These are phyloP conservation scores for Fraxinus velutina DNA, from an alignment of 305 asterid species.

Conservation along the genomic window DNA sequence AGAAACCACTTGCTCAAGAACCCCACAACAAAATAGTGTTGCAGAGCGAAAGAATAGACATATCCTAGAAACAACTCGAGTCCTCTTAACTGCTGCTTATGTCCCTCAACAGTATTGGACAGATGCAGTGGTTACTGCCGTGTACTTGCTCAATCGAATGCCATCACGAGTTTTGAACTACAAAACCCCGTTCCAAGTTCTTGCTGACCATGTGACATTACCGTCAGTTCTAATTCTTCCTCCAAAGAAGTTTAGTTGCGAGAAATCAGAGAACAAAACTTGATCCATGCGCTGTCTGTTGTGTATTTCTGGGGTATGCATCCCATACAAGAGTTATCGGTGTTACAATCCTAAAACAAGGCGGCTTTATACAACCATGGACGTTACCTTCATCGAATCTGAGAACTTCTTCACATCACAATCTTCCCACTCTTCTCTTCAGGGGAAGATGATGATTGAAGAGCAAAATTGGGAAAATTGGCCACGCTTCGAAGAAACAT, in stretches of 20 bases:
- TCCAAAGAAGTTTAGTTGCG: neutral
- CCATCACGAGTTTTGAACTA: neutral
- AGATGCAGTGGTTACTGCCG: neutral
- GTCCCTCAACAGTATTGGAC: neutral
- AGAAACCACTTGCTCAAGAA: neutral
- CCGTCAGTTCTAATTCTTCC: neutral
- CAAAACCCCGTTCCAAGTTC: slow-evolving; percentile 1
- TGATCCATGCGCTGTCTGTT: neutral
- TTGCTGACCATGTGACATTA: neutral
- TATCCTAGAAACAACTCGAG: neutral
- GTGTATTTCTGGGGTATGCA: neutral
- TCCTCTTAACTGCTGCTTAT: neutral
- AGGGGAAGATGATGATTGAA: neutral
- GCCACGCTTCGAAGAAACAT: neutral
- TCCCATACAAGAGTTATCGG: neutral
- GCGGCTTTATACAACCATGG: neutral
- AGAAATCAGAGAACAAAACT: neutral
- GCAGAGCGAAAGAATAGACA: neutral
- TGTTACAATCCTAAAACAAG: neutral
- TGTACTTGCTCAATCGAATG: slow-evolving; percentile 9
- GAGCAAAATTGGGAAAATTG: neutral
- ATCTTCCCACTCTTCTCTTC: neutral
- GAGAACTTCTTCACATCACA: neutral
- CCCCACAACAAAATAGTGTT: neutral
- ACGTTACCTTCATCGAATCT: neutral